phyloP scores from a whole-genome alignment of 306 rosid species.

The cucumber (Cucumis sativus) region Cucumber_9930_V3 NC_026658.2:2420501-2421000 shows the following conservation, averaged over 20 bases:
- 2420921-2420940: not conserved
- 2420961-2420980: not conserved
- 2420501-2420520: conserved; percentile 86
- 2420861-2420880: not conserved
- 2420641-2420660: not conserved
- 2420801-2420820: not conserved
- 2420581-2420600: not conserved
- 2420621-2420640: not conserved
- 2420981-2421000: not conserved
- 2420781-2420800: not conserved
- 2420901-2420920: not conserved
- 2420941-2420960: not conserved
- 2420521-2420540: conserved; percentile 98
- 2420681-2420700: not conserved
- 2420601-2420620: not conserved
- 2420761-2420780: not conserved
- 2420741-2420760: not conserved
- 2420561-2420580: not conserved
- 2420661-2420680: not conserved
- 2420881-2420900: not conserved
- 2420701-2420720: not conserved
- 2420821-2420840: not conserved
- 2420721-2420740: not conserved
- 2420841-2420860: not conserved
- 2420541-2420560: conserved; percentile 38